phyloP scores from a whole-genome alignment of 2,329 filamentous ascomycete genomes.

The Cytospora schulzeri region DNA sequence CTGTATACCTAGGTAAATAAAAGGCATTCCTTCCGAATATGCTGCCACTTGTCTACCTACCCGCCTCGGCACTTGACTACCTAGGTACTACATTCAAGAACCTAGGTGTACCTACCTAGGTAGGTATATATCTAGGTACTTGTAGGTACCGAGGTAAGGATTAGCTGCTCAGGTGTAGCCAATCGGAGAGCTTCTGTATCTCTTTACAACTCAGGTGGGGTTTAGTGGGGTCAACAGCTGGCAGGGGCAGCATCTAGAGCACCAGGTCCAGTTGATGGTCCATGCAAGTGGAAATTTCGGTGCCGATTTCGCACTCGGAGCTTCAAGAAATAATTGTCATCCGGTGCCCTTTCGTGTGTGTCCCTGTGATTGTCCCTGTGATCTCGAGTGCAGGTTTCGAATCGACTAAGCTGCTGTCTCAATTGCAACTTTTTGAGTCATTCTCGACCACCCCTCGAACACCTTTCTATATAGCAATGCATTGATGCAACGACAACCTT shows the following conservation, averaged over 20 bases:
- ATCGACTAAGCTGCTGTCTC: conserved; percentile 14
- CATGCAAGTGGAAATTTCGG: conserved; percentile 13
- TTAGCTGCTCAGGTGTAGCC: not conserved
- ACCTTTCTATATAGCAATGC: conserved; percentile 19
- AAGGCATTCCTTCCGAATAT: too few relatives aligned
- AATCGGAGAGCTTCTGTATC: not conserved
- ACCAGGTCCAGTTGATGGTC: not conserved
- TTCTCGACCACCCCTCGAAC: conserved; percentile 14
- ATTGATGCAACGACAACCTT: conserved; percentile 13
- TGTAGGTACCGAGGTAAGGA: not conserved
- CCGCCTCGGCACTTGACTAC: too few relatives aligned
- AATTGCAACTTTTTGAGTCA: conserved; percentile 28
- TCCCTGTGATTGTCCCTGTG: conserved; percentile 38
- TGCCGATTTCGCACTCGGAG: conserved; percentile 27
- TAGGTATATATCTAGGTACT: not conserved
- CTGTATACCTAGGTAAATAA: too few relatives aligned
- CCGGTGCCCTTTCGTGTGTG: conserved; percentile 22
- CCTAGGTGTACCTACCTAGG: not conserved
- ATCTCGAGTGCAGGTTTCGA: conserved; percentile 30
- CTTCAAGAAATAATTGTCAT: conserved; percentile 7
- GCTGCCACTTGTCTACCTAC: too few relatives aligned
- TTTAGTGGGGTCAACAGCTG: not conserved
- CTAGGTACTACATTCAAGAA: too few relatives aligned
- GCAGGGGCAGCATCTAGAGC: not conserved
- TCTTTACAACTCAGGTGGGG: not conserved